Percentiles rank a stretch among this genome's conserved stretches.
Conservation (phyloP, 169 alveolate species). For the Plasmodium vinckei region DNA sequence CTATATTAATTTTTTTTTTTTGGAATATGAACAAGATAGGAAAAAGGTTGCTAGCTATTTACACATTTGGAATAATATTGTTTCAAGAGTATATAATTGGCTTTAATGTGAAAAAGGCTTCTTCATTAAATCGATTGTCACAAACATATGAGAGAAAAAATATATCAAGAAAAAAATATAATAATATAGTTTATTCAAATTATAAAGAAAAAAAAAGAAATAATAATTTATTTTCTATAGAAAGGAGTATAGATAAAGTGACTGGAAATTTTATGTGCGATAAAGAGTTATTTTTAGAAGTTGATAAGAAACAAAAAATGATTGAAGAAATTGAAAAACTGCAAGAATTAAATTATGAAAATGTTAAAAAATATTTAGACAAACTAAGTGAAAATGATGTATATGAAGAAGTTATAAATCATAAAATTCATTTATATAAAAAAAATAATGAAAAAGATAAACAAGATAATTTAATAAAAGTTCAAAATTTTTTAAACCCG, state of each 20-base stretch:
- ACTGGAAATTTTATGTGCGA: conserved; percentile 62
- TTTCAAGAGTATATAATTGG: too few relatives aligned
- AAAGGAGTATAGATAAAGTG: conserved; percentile 71
- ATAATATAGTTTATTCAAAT: not conserved
- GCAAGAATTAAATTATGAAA: conserved; percentile 22
- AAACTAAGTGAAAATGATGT: conserved; percentile 63
- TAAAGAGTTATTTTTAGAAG: conserved; percentile 68
- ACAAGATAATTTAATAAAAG: conserved; percentile 22
- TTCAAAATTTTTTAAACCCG: conserved; percentile 64
- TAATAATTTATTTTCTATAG: not conserved
- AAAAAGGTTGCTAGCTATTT: too few relatives aligned
- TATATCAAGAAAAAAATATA: not conserved
- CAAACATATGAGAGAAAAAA: not conserved
- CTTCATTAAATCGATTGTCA: too few relatives aligned
- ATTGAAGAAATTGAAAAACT: conserved; percentile 70
- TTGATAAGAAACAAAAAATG: conserved; percentile 54
- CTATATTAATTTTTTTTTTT: too few relatives aligned
- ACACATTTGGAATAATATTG: too few relatives aligned
- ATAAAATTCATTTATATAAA: conserved; percentile 57
- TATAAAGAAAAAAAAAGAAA: conserved; percentile 8
- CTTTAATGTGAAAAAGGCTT: too few relatives aligned
- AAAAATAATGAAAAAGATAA: conserved; percentile 71
- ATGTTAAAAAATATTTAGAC: conserved; percentile 36
- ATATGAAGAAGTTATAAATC: conserved; percentile 74
- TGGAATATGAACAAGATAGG: too few relatives aligned